Evolutionary conservation across 495 filamentous ascomycete genomes (phyloP).

Genomic region (Trypethelium eluteriae): DNA sequence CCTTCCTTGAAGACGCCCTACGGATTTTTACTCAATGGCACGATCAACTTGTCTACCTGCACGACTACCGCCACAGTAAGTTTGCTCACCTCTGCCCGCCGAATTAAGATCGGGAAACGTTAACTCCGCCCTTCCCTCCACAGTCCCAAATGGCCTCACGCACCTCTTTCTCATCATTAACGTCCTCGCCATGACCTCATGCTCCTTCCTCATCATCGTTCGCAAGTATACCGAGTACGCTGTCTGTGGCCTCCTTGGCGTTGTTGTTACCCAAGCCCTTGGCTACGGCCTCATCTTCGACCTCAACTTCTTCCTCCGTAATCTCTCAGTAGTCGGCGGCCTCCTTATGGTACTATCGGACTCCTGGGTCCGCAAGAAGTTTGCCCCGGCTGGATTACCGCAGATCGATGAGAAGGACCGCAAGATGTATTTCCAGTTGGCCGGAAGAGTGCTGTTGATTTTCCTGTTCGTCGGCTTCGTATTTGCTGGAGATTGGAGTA

Average conservation of each 20-base stretch:
- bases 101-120: neutral
- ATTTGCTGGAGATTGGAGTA: conserved; percentile 85
- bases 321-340: conserved; percentile 92
- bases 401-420: conserved; percentile 96
- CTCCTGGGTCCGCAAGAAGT: conserved; percentile 94
- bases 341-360: conserved; percentile 96
- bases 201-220: conserved; percentile 76
- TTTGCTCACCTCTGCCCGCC: conserved; percentile 21
- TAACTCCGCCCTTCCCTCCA: conserved; percentile 16
- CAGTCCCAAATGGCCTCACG: conserved; percentile 83
- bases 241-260: conserved; percentile 77
- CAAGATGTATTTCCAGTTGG: conserved; percentile 99
- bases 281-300: conserved; percentile 98
- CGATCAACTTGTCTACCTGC: conserved; percentile 88
- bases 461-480: conserved; percentile 96
- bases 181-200: conserved; percentile 78
- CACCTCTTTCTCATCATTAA: conserved; percentile 90
- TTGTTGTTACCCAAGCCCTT: conserved; percentile 91
- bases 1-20: conserved; percentile 93
- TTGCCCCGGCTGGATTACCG: conserved; percentile 89
- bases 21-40: conserved; percentile 97
- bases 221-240: conserved; percentile 89
- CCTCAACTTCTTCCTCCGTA: conserved; percentile 99
- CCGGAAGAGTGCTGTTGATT: conserved; percentile 90
- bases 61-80: conserved; percentile 88